Evolutionary conservation across 2,329 filamentous ascomycete genomes (phyloP), one percentile per base, ranked within the genome.

Genomic region (Aspergillus pseudotamarii): DNA sequence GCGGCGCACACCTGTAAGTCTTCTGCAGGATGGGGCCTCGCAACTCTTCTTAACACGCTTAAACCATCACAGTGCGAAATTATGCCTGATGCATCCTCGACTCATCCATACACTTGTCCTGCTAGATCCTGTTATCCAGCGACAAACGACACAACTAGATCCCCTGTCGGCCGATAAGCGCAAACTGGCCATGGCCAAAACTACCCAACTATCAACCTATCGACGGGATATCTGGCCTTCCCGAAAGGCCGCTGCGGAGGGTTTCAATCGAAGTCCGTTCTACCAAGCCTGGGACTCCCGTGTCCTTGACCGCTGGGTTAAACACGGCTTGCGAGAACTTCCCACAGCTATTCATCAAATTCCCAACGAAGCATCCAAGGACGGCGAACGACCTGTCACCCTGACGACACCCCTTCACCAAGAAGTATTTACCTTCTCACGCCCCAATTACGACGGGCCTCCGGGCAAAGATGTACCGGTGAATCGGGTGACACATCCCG

Each of bases 161-260:
- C 55, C 62, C 16, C 60, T 51, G 68, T n/a, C 71, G 69, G 14
- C 19, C 38, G 59, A 63, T 30, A 65, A 67, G 19, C 71, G 70
- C 45, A 68, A 72, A 54, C 58, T 64, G n/a, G 34, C 61, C 28
- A 73, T 79, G 50, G 71, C 76, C 57, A 72, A 75, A 66, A 78
- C 76, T 14, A 79, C 77, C 26, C 72, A 83, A 60, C 82, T 88
- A 28, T 96, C 92, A 38, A 86, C 90, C 11, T 84, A 84, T 66
- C 88, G 94, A 16, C 88, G 92, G 50, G 94, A 97, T 69, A 72
- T 86, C 61, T 98, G 94, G 95, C 90, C 93, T 0, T 93, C 90
- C 0, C 86, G 90, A 11, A 80, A 83, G 56, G 90, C 83, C 2
- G 94, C 94, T 23, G 84, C 83, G 59, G 85, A 84, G 14, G 80